Evolutionary conservation across 73 alveolate genomes (phyloP), one percentile per base, ranked within the genome.

Genomic region (Paramecium sonneborni): DNA sequence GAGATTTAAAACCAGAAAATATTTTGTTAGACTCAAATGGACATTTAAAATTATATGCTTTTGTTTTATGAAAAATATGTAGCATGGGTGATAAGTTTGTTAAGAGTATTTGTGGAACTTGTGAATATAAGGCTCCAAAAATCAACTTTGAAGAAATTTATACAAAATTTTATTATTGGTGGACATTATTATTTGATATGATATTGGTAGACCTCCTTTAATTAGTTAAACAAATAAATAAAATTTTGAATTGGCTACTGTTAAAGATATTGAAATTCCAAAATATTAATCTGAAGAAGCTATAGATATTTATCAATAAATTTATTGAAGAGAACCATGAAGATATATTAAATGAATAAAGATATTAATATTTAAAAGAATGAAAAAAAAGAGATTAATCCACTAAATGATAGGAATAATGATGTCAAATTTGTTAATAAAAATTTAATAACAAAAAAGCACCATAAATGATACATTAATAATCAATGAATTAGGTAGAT

Each of bases 1-100:
- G 99, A 24, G 99, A 96, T 93, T 67, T 96, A 26, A 96, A 96
- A 57, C 99, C 98, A 34, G 98, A 94, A 82, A 96, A 96, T 85
- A 79, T 95, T 39, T 82, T 96, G 34, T 57, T 91, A 26, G 95
- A 94, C 82, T 87, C 94, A 67, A 79, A 92, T 18, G 99, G 99
- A 1, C 93, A 96, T 94, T 87, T 94, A 70, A 96, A 96, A 93
- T 18, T 96, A 6, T 92, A 95, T 20, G 99, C 95, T 85, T 95
- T 96, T 93, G 99, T 98, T n/a, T 93, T 94, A 6, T 86, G 97
- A 7, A 96, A 95, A 86, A 96, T 92, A 88, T 84, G 86, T 48
- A 95, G 91, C 74, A 91, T 86, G 69, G 96, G 93, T 20, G 93
- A 94, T 37, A 97, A 93, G 52, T 92, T 39, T 41, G 95, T 98